Base-by-base conservation (phyloP, 768 basidiomycete species). In the Calocybe cyanea region DNA sequence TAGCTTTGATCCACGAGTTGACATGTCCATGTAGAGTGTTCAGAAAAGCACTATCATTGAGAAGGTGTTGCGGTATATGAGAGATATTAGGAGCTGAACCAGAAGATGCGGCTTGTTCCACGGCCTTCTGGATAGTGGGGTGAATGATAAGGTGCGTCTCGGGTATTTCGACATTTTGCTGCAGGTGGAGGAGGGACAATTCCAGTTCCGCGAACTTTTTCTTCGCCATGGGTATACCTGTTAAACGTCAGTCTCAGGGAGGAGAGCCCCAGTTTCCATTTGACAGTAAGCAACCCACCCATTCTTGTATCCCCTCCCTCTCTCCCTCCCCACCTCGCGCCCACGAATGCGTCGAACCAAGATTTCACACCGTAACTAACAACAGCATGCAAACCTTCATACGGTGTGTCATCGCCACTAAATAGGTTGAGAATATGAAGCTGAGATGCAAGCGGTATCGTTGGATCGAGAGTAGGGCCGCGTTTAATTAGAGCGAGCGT, bases 181-280 rank as follows among this genome's bases (percentile, higher is more conserved):
- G 95, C 4, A 98, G 76, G 62, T 99, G 96, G 1, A 98, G 71
- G 13, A 98, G 70, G 2, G 92, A 93, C 8, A 97, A 69, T 64
- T 99, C 95, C 45, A 98, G 83, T 57, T 99, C 96, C 7, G 96
- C 95, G 59, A 98, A 97, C 68, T 97, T 98, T 75, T 94, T 94
- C 80, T 97, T 98, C 37, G 95, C 93, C 77, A 96, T 91, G 2
- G 96, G 96, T 47, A 99, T 98, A 75, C 90, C 70, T 70, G 48
- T 17, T 33, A 33, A 39, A 35, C 31, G 46, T 55, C 18, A 55
- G 45, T 35, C n/a, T 28, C 11, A 28, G 6, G 25, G 11, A 43
- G 28, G 41, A 30, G 14, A 35, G 15, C 30, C n/a, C n/a, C n/a
- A n/a, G n/a, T n/a, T n/a, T n/a, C n/a, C n/a, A 21, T 33, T 2